Evolutionary conservation across 148 eudicot species (phyloP).

Genomic region (Oxyria digyna): DNA sequence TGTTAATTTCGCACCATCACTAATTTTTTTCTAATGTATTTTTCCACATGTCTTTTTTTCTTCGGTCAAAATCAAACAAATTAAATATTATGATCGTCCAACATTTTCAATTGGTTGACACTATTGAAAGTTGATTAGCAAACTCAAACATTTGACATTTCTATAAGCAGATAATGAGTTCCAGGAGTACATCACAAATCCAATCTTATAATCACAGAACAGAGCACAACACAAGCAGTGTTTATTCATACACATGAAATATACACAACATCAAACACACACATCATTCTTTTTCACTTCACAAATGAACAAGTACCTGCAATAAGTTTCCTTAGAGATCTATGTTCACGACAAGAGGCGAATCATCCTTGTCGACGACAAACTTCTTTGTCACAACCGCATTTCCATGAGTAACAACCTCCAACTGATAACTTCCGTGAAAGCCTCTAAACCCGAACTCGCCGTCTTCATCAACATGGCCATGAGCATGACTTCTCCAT

Average conservation of each 20-base stretch:
- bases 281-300: not conserved
- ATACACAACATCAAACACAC: not conserved
- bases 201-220: not conserved
- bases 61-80: too few relatives aligned
- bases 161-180: not conserved
- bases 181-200: not conserved
- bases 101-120: too few relatives aligned
- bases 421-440: slow-evolving; percentile 68
- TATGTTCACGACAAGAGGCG: slow-evolving; percentile 40
- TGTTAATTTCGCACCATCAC: not conserved
- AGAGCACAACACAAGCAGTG: not conserved
- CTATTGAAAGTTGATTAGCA: too few relatives aligned
- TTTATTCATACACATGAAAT: not conserved
- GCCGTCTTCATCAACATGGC: slow-evolving; percentile 53
- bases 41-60: not conserved
- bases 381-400: slow-evolving; percentile 43
- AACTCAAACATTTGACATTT: too few relatives aligned
- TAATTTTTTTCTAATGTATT: not conserved
- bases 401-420: slow-evolving; percentile 20
- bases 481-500: slow-evolving; percentile 57
- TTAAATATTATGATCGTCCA: too few relatives aligned
- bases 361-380: slow-evolving; percentile 49
- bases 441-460: slow-evolving; percentile 69
- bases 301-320: not conserved
- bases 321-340: slow-evolving; percentile 12